These are phyloP conservation scores for Ophiostoma himal-ulmi DNA, from an alignment of 2,329 filamentous ascomycete genomes.

Conservation along the genomic window DNA sequence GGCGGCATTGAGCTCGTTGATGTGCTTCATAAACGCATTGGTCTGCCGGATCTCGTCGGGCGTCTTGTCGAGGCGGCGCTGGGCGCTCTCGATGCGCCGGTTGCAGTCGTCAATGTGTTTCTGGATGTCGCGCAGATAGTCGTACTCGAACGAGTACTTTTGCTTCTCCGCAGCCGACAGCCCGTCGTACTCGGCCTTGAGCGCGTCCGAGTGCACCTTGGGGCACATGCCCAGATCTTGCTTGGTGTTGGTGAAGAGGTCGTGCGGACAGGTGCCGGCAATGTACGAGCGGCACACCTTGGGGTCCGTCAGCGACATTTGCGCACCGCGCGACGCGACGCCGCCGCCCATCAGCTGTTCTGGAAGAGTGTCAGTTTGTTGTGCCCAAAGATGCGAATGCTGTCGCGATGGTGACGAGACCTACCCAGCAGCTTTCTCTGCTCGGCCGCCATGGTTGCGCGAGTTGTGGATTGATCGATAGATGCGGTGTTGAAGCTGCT, in stretches of 20 bases:
- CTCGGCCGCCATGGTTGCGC: constrained; percentile 74
- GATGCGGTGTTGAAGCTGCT: no score
- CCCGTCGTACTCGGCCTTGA: constrained; percentile 82
- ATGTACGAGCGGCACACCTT: constrained; percentile 95
- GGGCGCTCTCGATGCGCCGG: constrained; percentile 81
- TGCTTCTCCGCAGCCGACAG: constrained; percentile 66
- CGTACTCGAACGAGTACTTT: constrained; percentile 85
- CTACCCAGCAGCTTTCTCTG: constrained; percentile 87
- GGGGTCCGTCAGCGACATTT: constrained; percentile 81
- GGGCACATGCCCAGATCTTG: constrained; percentile 89
- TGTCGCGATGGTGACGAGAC: constrained; percentile 26
- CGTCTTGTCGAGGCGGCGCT: constrained; percentile 89
- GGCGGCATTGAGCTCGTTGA: constrained; percentile 70
- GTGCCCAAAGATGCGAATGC: neutral
- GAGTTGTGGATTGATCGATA: neutral
- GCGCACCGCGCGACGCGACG: constrained; percentile 65
- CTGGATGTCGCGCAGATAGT: constrained; percentile 92
- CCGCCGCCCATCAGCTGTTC: constrained; percentile 90
- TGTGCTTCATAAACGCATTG: constrained; percentile 79
- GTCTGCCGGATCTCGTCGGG: constrained; percentile 96
- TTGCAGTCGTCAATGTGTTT: constrained; percentile 98
- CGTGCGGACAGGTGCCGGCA: constrained; percentile 89
- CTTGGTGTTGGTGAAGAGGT: constrained; percentile 99
- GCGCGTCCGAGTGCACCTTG: constrained; percentile 78
- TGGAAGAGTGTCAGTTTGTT: constrained; percentile 31